Conservation (phyloP, 176 grass and related monocot species). For the Oryza australiensis region DNA sequence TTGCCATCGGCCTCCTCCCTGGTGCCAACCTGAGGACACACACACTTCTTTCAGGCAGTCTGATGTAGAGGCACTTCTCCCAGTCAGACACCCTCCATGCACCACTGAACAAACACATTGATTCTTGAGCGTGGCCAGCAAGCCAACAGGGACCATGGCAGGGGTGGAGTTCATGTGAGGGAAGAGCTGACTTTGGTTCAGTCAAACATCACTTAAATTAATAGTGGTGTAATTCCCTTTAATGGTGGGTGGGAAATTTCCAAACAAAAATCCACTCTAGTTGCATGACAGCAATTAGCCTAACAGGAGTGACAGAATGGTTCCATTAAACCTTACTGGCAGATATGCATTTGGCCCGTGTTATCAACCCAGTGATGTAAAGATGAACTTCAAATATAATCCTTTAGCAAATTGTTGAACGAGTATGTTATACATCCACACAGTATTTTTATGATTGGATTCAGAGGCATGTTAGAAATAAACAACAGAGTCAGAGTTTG, state of each 20-base stretch:
- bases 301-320: neutral
- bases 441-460: neutral
- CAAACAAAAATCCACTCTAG: neutral
- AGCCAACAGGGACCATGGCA: no score
- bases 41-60: neutral
- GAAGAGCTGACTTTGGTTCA: no score
- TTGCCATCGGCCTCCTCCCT: neutral
- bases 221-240: no score
- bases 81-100: no score
- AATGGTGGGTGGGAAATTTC: no score
- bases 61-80: neutral
- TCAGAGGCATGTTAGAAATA: neutral
- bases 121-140: no score
- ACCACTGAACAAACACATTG: no score
- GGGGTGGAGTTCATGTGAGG: no score
- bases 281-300: neutral
- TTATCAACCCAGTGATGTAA: neutral
- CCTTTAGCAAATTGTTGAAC: neutral
- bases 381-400: neutral
- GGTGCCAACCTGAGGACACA: neutral
- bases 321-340: neutral
- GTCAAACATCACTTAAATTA: no score
- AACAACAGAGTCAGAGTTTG: neutral
- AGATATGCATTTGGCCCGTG: neutral
- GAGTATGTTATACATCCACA: neutral